Evolutionary conservation across 2,329 filamentous ascomycete species (phyloP).

Genomic region (Cylindrodendrum hubeiense): DNA sequence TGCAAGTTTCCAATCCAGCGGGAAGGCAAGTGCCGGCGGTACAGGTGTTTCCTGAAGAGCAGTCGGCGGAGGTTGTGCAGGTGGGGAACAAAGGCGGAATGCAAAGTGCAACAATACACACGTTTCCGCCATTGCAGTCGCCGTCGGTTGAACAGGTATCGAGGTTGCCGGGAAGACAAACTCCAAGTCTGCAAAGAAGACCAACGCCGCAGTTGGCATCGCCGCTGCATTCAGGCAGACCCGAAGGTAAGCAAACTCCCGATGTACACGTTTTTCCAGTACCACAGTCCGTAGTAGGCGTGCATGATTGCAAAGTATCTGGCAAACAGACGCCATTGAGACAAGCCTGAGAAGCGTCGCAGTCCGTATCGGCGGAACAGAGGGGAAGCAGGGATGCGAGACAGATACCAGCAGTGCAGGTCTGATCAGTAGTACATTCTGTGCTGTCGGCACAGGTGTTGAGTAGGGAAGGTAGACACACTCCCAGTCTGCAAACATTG

Average conservation of each 20-base stretch:
- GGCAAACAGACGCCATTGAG: constrained; percentile 13
- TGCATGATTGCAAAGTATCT: constrained; percentile 1
- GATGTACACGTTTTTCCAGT: constrained; percentile 6
- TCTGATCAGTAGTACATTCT: background rate
- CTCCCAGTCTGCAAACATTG: constrained; percentile 11
- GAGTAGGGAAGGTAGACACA: constrained; percentile 3
- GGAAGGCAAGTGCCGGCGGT: constrained; percentile 17
- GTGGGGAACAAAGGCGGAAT: constrained; percentile 8
- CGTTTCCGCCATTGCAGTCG: constrained; percentile 6
- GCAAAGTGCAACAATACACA: constrained; percentile 18
- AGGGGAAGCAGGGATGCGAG: background rate
- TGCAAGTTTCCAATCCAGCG: background rate
- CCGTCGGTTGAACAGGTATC: background rate
- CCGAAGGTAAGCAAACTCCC: constrained; percentile 13
- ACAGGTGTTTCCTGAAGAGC: constrained; percentile 5
- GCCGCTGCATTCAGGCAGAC: constrained; percentile 3
- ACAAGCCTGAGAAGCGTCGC: background rate
- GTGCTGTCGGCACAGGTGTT: background rate
- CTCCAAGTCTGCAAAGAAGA: constrained; percentile 21
- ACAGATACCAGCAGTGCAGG: constrained; percentile 12
- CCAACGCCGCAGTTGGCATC: constrained; percentile 9
- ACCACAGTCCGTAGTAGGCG: background rate
- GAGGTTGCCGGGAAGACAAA: constrained; percentile 12
- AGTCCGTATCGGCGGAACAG: constrained; percentile 1
- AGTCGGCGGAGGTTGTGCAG: constrained; percentile 8